Percentiles rank a stretch among this genome's conserved stretches.
Conservation (phyloP, 495 filamentous ascomycete genomes). For the Clohesyomyces aquaticus region DNA sequence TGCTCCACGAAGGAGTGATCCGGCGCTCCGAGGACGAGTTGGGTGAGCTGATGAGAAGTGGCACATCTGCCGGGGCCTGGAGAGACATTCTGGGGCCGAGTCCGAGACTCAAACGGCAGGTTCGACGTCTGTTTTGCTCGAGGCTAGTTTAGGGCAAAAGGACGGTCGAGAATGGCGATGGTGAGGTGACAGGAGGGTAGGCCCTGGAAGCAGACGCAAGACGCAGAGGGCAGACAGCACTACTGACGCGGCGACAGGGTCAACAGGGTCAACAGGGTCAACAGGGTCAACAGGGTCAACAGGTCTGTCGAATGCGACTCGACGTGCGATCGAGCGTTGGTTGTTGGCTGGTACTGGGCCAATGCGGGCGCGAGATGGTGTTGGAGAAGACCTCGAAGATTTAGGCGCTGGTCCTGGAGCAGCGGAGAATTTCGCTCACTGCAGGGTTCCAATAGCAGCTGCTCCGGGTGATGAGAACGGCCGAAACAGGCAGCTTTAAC, state of each 20-base stretch:
- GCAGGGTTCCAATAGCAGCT: too few species aligned
- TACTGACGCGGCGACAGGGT: not conserved
- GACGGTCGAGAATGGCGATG: slow-evolving; percentile 12
- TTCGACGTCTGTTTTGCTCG: not conserved
- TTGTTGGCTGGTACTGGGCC: slow-evolving; percentile 1
- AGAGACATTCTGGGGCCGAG: slow-evolving; percentile 46
- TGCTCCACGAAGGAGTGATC: slow-evolving; percentile 89
- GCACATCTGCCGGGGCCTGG: slow-evolving; percentile 74
- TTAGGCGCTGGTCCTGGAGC: too few species aligned
- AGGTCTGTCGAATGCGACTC: not conserved
- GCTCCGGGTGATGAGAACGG: not conserved
- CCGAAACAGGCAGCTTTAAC: slow-evolving; percentile 19
- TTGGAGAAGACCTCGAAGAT: not conserved
- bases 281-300: not conserved
- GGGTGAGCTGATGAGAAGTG: slow-evolving; percentile 79
- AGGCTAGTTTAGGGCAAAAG: slow-evolving; percentile 13
- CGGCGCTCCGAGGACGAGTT: slow-evolving; percentile 79
- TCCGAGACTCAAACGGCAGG: not conserved
- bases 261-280: not conserved
- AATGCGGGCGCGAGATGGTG: not conserved
- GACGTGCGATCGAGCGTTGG: not conserved
- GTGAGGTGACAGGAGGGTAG: slow-evolving; percentile 7
- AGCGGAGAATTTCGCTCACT: slow-evolving; percentile 13
- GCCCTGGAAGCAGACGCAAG: slow-evolving; percentile 2
- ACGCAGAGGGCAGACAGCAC: too few species aligned